A percentile compares a stretch with the other conserved stretches of the same genome.
These are phyloP conservation scores for Golubevia sp. DNA, from an alignment of 1,284 basidiomycete genomes.

Conservation along the genomic window DNA sequence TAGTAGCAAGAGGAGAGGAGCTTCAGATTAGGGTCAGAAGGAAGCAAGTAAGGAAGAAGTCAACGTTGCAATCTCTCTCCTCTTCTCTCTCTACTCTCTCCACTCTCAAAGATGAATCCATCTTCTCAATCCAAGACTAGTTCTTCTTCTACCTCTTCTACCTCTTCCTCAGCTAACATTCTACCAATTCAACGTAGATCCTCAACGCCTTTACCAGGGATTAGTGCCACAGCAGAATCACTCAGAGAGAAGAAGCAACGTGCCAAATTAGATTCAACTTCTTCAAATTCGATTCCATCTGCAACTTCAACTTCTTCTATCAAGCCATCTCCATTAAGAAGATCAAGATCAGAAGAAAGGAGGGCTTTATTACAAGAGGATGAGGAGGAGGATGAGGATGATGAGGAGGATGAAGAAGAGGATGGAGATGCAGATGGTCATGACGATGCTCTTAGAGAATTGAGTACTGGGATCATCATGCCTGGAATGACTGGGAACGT, in stretches of 20 bases:
- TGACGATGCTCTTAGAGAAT: constrained; percentile 32
- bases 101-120: too few relatives aligned
- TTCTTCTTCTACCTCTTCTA: too few relatives aligned
- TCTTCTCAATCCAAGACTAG: too few relatives aligned
- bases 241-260: constrained; percentile 14
- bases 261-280: too few relatives aligned
- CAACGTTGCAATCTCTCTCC: too few relatives aligned
- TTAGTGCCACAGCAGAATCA: constrained; percentile 48
- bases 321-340: too few relatives aligned
- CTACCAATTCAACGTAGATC: constrained; percentile 28
- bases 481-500: constrained; percentile 18
- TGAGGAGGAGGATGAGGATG: constrained; percentile 7
- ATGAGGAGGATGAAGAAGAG: constrained; percentile 25
- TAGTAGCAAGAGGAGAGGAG: too few relatives aligned
- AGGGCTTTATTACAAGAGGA: too few relatives aligned
- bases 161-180: not conserved
- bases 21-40: too few relatives aligned
- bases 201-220: constrained; percentile 42
- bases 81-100: too few relatives aligned
- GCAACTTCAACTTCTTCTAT: constrained; percentile 4
- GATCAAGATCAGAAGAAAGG: too few relatives aligned
- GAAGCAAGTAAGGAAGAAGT: too few relatives aligned
- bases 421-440: constrained; percentile 47
- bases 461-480: constrained; percentile 36
- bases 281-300: not conserved